These are phyloP conservation scores for Mycena latifolia DNA, from an alignment of 768 basidiomycete species.

Conservation along the genomic window DNA sequence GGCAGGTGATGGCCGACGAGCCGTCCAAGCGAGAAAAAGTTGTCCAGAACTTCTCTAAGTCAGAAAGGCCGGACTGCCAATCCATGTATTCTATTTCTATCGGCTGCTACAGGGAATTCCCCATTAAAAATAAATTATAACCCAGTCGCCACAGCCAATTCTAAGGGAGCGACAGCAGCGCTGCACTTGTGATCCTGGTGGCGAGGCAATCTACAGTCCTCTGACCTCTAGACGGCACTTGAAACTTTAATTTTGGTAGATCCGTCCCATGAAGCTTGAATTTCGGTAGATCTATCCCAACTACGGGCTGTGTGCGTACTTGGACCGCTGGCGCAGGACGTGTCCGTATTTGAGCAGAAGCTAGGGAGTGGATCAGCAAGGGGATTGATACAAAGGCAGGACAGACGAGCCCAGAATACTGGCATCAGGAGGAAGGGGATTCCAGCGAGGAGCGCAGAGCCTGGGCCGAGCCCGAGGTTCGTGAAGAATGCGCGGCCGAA, in stretches of 20 bases:
- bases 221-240: no score
- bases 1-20: no score
- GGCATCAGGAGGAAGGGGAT: slow-evolving; percentile 41
- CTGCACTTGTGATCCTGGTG: neutral
- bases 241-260: no score
- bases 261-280: no score
- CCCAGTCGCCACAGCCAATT: neutral
- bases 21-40: no score
- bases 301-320: slow-evolving; percentile 32
- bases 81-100: no score
- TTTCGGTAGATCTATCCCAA: no score
- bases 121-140: neutral
- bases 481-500: slow-evolving; percentile 39
- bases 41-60: no score
- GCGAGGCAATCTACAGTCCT: neutral
- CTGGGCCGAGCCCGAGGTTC: slow-evolving; percentile 41
- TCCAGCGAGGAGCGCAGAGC: slow-evolving; percentile 41
- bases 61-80: no score
- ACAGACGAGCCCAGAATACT: slow-evolving; percentile 35
- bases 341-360: slow-evolving; percentile 32
- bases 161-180: neutral
- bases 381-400: neutral
- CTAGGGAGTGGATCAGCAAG: neutral
- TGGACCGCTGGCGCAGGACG: slow-evolving; percentile 29
- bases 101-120: neutral